phyloP scores from a whole-genome alignment of 176 grass and related monocot genomes.

The Cenchrus americanus region DNA sequence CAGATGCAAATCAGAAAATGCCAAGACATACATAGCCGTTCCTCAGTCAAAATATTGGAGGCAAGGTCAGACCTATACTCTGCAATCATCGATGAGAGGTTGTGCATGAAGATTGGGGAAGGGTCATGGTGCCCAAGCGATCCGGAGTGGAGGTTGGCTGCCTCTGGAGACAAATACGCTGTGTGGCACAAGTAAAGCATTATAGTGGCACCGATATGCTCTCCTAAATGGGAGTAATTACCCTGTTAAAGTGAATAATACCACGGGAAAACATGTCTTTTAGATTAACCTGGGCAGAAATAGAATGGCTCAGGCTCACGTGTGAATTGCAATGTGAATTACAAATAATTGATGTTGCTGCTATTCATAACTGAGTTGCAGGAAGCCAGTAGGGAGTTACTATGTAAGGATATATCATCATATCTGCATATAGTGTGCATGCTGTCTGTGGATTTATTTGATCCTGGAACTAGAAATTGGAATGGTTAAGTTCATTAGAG shows the following conservation, averaged over 20 bases:
- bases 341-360: neutral
- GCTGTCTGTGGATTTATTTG: neutral
- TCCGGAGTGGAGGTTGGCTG: conserved; percentile 65
- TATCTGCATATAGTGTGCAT: neutral
- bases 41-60: conserved; percentile 80
- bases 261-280: neutral
- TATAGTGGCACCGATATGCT: neutral
- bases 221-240: neutral
- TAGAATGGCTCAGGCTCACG: neutral
- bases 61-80: conserved; percentile 71
- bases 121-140: conserved; percentile 75
- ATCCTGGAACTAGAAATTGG: neutral
- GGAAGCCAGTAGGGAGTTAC: neutral
- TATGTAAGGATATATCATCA: neutral
- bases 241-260: conserved; percentile 17
- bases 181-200: conserved; percentile 82
- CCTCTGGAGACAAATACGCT: conserved; percentile 76
- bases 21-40: conserved; percentile 91
- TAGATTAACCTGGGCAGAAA: neutral
- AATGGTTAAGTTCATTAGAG: neutral
- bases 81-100: conserved; percentile 68
- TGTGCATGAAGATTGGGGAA: conserved; percentile 91
- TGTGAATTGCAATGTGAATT: neutral
- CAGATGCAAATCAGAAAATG: conserved; percentile 81
- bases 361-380: neutral